Evolutionary conservation across 352 stramenopile genomes (phyloP), one percentile per base, ranked within the genome.

Genomic region (Globisporangium rhizosaccharum): DNA sequence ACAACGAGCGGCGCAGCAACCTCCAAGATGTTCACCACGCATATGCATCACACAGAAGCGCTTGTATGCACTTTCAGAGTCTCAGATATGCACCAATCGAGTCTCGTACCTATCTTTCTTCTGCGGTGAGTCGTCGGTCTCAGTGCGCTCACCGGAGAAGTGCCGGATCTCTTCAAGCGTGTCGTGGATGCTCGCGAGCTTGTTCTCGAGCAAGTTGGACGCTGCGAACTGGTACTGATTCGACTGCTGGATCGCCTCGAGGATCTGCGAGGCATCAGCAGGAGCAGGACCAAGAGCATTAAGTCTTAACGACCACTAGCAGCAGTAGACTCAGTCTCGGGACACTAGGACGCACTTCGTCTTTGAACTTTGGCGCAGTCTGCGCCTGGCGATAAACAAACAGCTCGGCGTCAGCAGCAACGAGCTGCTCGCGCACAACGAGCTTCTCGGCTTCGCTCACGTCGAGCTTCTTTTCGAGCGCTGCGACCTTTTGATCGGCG

Each of bases 171-270:
- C 81, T 15, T 88, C 73, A 53, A 88, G 65, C 28, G 81, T 67
- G n/a, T 85, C 76, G 57, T 87, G 71, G n/a, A 88, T 68, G 15
- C 60, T 55, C 44, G 73, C 79, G 18, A 90, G 71, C 51, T 85
- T 81, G 44, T 66, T 59, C 59, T 87, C 75, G 5, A 90, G 71
- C n/a, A 76, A 49, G n/a, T 70, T 62, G 0, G 62, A 70, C 15
- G 75, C 47, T 5, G 62, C 61, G 23, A 62, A 30, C 23, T 87
- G 70, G 26, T 65, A 55, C 17, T 59, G 58, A 18, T 63, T 65
- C 1, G 66, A 67, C 39, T 72, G 62, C 55, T 88, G 67, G 15
- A 86, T 70, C 3, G 75, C 69, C 28, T 71, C 48, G 0, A 76
- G 61, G 25, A 71, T 65, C 18, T 71, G 26, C 33, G 10, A 48